These are phyloP conservation scores for Hypoxylon sp. DNA, from an alignment of 2,329 filamentous ascomycete genomes.

Conservation along the genomic window DNA sequence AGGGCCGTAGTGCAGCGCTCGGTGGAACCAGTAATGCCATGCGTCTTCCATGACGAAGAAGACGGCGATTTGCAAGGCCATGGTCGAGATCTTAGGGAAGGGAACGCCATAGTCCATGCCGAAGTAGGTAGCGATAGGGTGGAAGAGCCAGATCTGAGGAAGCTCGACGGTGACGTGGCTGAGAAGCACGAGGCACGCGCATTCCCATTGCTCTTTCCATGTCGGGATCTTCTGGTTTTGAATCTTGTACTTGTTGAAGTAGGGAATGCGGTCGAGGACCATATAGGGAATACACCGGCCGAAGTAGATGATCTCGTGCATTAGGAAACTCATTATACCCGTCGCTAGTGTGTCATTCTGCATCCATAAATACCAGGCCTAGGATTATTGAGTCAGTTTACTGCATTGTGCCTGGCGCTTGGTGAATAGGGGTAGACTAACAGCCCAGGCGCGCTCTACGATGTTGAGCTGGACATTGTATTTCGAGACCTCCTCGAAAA, in stretches of 20 bases:
- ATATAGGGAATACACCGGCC: slow-evolving; percentile 92
- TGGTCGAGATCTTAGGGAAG: slow-evolving; percentile 87
- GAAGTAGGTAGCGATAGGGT: slow-evolving; percentile 93
- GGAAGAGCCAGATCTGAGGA: slow-evolving; percentile 99
- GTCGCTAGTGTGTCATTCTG: slow-evolving; percentile 97
- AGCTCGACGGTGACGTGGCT: slow-evolving; percentile 98
- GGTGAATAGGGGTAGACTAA: slow-evolving; percentile 60
- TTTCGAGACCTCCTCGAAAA: slow-evolving; percentile 75
- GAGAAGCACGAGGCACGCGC: slow-evolving; percentile 91
- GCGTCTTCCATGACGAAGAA: slow-evolving; percentile 97
- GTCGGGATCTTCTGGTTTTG: slow-evolving; percentile 93
- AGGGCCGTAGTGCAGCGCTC: slow-evolving; percentile 91
- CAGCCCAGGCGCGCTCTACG: slow-evolving; percentile 89
- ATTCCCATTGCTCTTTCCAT: slow-evolving; percentile 93
- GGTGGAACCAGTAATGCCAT: slow-evolving; percentile 99
- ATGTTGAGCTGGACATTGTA: slow-evolving; percentile 90
- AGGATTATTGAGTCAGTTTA: slow-evolving; percentile 38
- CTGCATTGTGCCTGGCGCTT: slow-evolving; percentile 17
- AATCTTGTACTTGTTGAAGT: slow-evolving; percentile 94
- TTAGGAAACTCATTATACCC: slow-evolving; percentile 95
- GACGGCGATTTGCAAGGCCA: slow-evolving; percentile 90
- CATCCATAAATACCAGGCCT: slow-evolving; percentile 97
- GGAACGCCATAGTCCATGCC: slow-evolving; percentile 90
- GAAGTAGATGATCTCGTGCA: slow-evolving; percentile 97
- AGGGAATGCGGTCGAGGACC: slow-evolving; percentile 88